Percentiles rank a stretch among this genome's conserved stretches.
These are phyloP conservation scores for Achaetomiella virescens DNA, from an alignment of 495 filamentous ascomycete genomes.

Conservation along the genomic window DNA sequence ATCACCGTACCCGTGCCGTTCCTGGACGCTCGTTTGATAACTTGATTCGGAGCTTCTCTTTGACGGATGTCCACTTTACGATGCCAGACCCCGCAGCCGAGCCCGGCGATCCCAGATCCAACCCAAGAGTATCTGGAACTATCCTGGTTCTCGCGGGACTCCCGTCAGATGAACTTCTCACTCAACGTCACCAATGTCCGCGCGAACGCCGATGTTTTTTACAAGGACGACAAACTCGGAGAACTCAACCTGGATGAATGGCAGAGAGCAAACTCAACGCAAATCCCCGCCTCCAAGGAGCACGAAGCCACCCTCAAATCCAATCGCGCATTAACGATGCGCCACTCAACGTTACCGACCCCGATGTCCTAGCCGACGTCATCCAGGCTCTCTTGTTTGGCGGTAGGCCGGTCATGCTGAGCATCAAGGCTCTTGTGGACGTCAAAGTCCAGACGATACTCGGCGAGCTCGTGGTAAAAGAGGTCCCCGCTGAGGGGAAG, in stretches of 20 bases:
- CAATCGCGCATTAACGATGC: slow-evolving; percentile 68
- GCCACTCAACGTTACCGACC: slow-evolving; percentile 73
- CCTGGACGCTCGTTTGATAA: slow-evolving; percentile 73
- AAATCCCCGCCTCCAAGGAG: slow-evolving; percentile 47
- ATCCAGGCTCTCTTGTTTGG: slow-evolving; percentile 71
- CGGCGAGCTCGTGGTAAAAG: slow-evolving; percentile 69
- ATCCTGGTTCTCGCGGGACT: slow-evolving; percentile 69
- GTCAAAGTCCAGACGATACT: slow-evolving; percentile 72
- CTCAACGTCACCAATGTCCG: slow-evolving; percentile 68
- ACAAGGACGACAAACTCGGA: slow-evolving; percentile 68
- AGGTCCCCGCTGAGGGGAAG: slow-evolving; percentile 77
- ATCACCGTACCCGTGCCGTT: slow-evolving; percentile 75
- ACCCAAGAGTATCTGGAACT: slow-evolving; percentile 72
- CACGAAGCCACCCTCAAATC: slow-evolving; percentile 56
- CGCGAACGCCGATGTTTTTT: slow-evolving; percentile 72
- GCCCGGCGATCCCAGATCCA: slow-evolving; percentile 64
- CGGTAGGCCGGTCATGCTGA: slow-evolving; percentile 54
- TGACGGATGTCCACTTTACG: slow-evolving; percentile 75
- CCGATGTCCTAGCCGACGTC: slow-evolving; percentile 65
- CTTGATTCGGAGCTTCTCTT: slow-evolving; percentile 76
- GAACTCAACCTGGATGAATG: slow-evolving; percentile 69
- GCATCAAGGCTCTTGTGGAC: slow-evolving; percentile 75
- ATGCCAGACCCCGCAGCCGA: slow-evolving; percentile 73
- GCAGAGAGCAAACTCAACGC: slow-evolving; percentile 78
- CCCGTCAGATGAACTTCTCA: slow-evolving; percentile 79